These are phyloP conservation scores for Aspergillus luchuensis DNA, from an alignment of 2,329 filamentous ascomycete species.

Conservation along the genomic window DNA sequence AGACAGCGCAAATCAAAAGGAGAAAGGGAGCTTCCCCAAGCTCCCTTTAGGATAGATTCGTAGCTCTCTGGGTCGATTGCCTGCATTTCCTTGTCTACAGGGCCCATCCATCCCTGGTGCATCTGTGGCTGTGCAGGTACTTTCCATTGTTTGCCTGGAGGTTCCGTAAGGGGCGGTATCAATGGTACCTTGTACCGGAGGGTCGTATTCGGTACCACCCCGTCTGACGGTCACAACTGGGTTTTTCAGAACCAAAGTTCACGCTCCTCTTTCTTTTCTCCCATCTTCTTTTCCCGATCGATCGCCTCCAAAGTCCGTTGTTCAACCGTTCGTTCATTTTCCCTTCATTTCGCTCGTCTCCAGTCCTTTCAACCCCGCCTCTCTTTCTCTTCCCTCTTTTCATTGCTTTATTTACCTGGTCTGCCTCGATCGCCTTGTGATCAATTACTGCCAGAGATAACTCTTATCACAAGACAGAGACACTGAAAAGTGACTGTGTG, in stretches of 20 bases:
- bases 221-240: constrained; percentile 8
- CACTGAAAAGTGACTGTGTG: not conserved
- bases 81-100: not conserved
- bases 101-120: not conserved
- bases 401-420: not conserved
- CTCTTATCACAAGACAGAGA: too few species aligned
- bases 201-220: constrained; percentile 12
- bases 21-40: not conserved
- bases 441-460: not conserved
- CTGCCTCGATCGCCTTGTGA: not conserved
- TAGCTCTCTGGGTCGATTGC: not conserved
- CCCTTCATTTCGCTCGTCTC: constrained; percentile 4
- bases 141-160: not conserved
- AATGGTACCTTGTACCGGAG: constrained; percentile 1
- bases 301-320: not conserved
- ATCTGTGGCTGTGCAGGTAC: constrained; percentile 11
- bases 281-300: constrained; percentile 13
- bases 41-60: not conserved
- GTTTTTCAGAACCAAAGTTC: constrained; percentile 4
- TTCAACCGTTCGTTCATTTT: not conserved
- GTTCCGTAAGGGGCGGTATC: not conserved
- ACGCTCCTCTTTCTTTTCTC: constrained; percentile 1
- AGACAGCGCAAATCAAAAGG: not conserved
- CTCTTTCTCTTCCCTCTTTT: not conserved
- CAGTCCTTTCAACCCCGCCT: not conserved